Conservation (phyloP, 192 early-diverging fungal species). For the Nowakowskiella sp. region DNA sequence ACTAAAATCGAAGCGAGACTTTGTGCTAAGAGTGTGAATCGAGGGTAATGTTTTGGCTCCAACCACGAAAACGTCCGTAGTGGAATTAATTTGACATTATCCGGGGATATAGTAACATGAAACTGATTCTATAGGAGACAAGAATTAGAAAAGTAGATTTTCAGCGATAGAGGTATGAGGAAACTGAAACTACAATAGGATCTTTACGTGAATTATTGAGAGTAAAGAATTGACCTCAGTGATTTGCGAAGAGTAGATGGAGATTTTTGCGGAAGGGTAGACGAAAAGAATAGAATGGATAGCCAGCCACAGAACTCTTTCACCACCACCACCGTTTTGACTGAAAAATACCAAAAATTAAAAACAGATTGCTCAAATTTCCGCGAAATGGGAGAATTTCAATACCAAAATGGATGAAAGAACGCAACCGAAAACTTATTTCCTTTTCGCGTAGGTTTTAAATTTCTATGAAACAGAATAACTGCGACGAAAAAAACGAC, state of each 20-base stretch:
- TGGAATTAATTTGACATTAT: slow-evolving; percentile 52
- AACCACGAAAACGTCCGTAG: slow-evolving; percentile 59
- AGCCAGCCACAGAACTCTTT: slow-evolving; percentile 90
- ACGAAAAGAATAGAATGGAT: slow-evolving; percentile 70
- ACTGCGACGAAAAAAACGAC: too few species aligned
- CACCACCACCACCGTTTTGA: slow-evolving; percentile 89
- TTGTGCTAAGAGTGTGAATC: slow-evolving; percentile 79
- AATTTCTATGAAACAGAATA: too few species aligned
- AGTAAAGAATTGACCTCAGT: too few species aligned
- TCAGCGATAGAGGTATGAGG: too few species aligned
- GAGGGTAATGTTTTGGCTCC: slow-evolving; percentile 61
- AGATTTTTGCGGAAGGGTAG: too few species aligned
- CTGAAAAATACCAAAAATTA: slow-evolving; percentile 23
- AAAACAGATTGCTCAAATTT: background rate
- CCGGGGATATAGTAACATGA: slow-evolving; percentile 53
- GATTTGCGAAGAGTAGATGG: too few species aligned
- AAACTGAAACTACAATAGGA: too few species aligned
- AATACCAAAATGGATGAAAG: slow-evolving; percentile 88
- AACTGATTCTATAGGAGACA: slow-evolving; percentile 48
- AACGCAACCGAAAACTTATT: too few species aligned
- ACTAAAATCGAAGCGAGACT: slow-evolving; percentile 73
- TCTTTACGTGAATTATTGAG: too few species aligned
- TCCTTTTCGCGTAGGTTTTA: too few species aligned
- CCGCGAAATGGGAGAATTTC: background rate
- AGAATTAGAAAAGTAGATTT: too few species aligned